A percentile compares a stretch with the other conserved stretches of the same genome.
phyloP scores from a whole-genome alignment of 106 monocot genomes.

The Hemerocallis citrina region DNA sequence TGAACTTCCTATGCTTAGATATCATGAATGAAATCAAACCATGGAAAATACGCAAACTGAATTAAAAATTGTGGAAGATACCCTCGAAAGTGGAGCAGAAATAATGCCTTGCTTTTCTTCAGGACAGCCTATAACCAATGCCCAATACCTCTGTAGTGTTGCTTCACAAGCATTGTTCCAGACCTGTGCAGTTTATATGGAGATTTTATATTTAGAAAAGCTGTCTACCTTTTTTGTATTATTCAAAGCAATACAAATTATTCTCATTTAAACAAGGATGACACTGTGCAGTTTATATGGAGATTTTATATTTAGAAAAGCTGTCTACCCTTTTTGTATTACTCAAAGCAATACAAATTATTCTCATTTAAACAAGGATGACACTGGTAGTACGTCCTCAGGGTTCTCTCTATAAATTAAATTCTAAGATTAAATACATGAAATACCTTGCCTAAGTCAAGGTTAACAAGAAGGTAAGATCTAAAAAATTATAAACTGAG shows the following conservation, averaged over 20 bases:
- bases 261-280: background rate
- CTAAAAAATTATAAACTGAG: too few relatives aligned
- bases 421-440: too few relatives aligned
- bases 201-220: background rate
- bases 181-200: slow-evolving; percentile 16
- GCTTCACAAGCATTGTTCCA: slow-evolving; percentile 68
- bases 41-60: background rate
- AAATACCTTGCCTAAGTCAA: too few relatives aligned
- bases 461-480: too few relatives aligned
- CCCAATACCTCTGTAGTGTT: slow-evolving; percentile 55
- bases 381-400: background rate
- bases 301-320: too few relatives aligned
- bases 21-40: background rate
- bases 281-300: background rate
- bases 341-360: background rate
- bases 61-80: slow-evolving; percentile 8
- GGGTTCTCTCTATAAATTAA: background rate
- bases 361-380: background rate
- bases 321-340: too few relatives aligned
- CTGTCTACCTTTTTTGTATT: background rate
- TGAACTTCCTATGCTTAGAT: too few relatives aligned
- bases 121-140: slow-evolving; percentile 59
- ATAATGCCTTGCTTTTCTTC: slow-evolving; percentile 60
- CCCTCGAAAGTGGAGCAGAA: slow-evolving; percentile 60
- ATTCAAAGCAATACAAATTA: background rate